Base-by-base conservation (phyloP, 768 basidiomycete species). In the Lactifluus piperatus region DNA sequence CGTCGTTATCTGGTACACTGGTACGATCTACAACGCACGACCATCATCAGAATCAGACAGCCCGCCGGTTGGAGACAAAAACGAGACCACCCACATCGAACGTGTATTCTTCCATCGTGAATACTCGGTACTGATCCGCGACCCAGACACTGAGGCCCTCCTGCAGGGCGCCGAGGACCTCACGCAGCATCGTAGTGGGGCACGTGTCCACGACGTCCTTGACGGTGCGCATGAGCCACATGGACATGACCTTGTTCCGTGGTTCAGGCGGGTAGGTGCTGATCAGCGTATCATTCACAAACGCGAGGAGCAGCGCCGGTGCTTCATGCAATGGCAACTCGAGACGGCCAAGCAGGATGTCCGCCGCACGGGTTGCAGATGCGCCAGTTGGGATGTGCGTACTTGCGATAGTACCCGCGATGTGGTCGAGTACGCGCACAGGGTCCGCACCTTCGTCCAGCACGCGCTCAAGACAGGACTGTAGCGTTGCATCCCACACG, bases 181-280 rank as follows among this genome's bases (percentile, higher is more conserved):
- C 68, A 22, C 75, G 61, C 43, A 77, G 67, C 50, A 82, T 71
- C 44, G 77, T 78, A 5, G 62, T 58, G 2, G 85, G 83, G 66
- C 84, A 85, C 0, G 70, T 63, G 56, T 85, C 84, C 41, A 91
- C 71, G 4, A 79, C 66, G 7, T 73, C 70, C 45, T 76, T 77
- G 53, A 89, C 69, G 4, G 84, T 76, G 39, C 82, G 73, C 20
- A 83, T 71, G 62, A 86, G 73, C 87, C 86, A 90, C 60, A 81
- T 72, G 36, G 79, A 78, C 37, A 76, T 75, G 52, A 79, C 75
- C 66, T 77, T 75, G 64, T 81, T 78, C 48, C 74, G 73, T 4
- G 79, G 75, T 20, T 78, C 77, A 0, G 87, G 85, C 0, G 88
- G 88, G 70, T 91, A 91, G 9, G 79, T 78, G 9, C 79, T 75